Conservation (phyloP, 306 rosid genomes). For the Cicer judaicum region DNA sequence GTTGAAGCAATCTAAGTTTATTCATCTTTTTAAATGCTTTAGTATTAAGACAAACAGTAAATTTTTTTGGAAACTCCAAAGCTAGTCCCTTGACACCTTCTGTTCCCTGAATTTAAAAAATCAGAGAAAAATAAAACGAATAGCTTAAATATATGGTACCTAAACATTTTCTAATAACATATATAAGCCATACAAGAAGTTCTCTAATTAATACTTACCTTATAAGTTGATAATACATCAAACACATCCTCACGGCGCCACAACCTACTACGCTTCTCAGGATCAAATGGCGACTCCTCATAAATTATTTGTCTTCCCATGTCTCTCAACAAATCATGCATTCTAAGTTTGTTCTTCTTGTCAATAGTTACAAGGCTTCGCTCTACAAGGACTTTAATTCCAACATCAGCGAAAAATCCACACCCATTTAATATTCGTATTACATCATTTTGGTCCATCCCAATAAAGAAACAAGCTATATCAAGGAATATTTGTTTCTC, state of each 20-base stretch:
- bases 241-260: conserved; percentile 10
- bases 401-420: background rate
- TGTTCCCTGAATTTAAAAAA: conserved; percentile 13
- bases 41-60: background rate
- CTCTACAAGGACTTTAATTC: conserved; percentile 13
- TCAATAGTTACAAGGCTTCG: background rate
- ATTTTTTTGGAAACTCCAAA: background rate
- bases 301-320: conserved; percentile 43
- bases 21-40: conserved; percentile 24
- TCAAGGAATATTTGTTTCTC: conserved; percentile 12
- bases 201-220: conserved; percentile 3
- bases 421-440: conserved; percentile 25
- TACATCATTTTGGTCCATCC: background rate
- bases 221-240: background rate
- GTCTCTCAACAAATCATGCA: conserved; percentile 31
- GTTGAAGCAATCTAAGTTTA: conserved; percentile 37
- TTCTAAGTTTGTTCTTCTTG: conserved; percentile 15
- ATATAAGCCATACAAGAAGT: background rate
- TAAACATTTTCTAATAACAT: background rate
- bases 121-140: background rate
- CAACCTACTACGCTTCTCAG: conserved; percentile 19
- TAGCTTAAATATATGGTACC: background rate
- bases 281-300: background rate
- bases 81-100: conserved; percentile 36
- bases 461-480: conserved; percentile 24